Percentiles rank a stretch among this genome's conserved stretches.
These are phyloP conservation scores for Neurospora sp. DNA, from an alignment of 495 filamentous ascomycete species.

Conservation along the genomic window DNA sequence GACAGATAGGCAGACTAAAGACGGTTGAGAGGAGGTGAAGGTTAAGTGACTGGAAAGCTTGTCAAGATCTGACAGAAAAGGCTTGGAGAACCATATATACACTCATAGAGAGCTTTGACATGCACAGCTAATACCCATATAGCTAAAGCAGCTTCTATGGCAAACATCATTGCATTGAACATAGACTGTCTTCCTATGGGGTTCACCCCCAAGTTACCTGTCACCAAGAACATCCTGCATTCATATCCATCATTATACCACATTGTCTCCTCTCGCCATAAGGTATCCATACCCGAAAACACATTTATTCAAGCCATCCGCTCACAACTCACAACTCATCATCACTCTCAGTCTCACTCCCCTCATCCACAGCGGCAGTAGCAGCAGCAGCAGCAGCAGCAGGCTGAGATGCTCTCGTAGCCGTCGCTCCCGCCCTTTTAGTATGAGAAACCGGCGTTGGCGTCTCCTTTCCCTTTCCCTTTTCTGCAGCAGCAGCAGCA, in stretches of 20 bases:
- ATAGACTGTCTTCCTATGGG: not conserved
- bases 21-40: not conserved
- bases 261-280: too few species aligned
- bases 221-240: not conserved
- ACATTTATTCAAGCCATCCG: too few species aligned
- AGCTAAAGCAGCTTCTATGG: not conserved
- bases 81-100: not conserved
- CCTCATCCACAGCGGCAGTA: conserved; percentile 13
- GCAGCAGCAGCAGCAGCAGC: not conserved
- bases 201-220: not conserved
- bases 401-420: conserved; percentile 9
- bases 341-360: conserved; percentile 33
- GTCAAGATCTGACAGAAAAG: not conserved
- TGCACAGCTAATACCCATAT: not conserved
- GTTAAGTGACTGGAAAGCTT: not conserved
- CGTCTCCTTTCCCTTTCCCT: conserved; percentile 6
- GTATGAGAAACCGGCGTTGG: not conserved
- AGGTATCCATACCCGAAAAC: too few species aligned
- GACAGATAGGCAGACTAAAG: not conserved
- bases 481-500: not conserved
- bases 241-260: not conserved
- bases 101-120: not conserved
- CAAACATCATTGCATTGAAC: not conserved
- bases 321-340: conserved; percentile 27
- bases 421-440: conserved; percentile 14